Conservation (phyloP, 495 filamentous ascomycete species). For the Xylaria flabelliformis region DNA sequence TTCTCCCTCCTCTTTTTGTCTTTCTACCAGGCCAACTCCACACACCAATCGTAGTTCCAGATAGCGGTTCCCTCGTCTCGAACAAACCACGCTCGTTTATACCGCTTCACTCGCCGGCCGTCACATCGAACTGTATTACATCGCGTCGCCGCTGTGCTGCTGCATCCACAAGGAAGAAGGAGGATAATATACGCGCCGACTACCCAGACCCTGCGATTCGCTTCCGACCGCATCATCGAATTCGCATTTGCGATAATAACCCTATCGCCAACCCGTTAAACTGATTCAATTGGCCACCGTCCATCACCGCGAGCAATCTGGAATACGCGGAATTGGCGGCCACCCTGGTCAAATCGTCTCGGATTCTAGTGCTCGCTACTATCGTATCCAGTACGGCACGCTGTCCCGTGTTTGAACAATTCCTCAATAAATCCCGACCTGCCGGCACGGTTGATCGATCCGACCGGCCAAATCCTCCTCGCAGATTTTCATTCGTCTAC, state of each 20-base stretch:
- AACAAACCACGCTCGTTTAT: constrained; percentile 25
- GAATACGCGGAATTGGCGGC: not conserved
- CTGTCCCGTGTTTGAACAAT: not conserved
- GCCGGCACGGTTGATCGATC: not conserved
- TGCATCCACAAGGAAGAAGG: constrained; percentile 15
- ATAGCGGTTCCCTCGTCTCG: not conserved
- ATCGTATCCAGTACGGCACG: not conserved
- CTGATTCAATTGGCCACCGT: not conserved
- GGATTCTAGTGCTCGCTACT: constrained; percentile 5
- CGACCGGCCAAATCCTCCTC: not conserved
- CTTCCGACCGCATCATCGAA: constrained; percentile 3
- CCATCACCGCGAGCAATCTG: not conserved
- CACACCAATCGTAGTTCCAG: constrained; percentile 12
- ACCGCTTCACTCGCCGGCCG: constrained; percentile 5
- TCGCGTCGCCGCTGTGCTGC: not conserved
- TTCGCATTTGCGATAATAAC: not conserved
- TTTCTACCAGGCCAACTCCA: constrained; percentile 8
- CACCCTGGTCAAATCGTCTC: not conserved
- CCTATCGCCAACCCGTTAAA: not conserved
- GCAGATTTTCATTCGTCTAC: not conserved
- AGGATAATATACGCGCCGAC: not conserved
- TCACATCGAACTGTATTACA: not conserved
- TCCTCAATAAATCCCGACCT: not conserved
- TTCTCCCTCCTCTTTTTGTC: not conserved
- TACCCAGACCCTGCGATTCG: not conserved